Evolutionary conservation across 2,329 filamentous ascomycete species (phyloP).

Genomic region (Onygenales sp.): DNA sequence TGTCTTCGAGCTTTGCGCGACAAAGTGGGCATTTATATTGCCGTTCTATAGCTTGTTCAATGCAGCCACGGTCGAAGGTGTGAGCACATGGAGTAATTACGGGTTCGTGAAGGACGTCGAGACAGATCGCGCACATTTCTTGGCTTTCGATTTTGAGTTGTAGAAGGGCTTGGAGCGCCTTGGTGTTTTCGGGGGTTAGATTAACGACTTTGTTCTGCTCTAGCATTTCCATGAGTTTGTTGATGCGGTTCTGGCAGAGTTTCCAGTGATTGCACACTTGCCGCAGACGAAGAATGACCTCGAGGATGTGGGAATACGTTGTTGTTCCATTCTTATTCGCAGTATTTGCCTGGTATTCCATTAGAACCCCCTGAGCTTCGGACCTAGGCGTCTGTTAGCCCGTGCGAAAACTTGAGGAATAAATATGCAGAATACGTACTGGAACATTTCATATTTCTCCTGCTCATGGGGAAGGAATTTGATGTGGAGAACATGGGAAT

Average conservation of each 20-base stretch:
- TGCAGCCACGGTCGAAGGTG: conserved; percentile 65
- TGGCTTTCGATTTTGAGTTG: conserved; percentile 68
- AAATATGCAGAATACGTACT: conserved; percentile 37
- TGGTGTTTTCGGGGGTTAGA: conserved; percentile 62
- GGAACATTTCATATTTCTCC: conserved; percentile 65
- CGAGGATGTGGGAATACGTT: conserved; percentile 65
- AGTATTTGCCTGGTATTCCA: conserved; percentile 46
- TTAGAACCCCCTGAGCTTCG: conserved; percentile 65
- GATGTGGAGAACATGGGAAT: conserved; percentile 68
- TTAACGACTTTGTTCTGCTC: conserved; percentile 58
- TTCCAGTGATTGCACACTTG: conserved; percentile 88
- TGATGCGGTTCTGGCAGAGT: conserved; percentile 65
- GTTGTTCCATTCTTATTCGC: conserved; percentile 34
- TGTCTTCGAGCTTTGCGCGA: conserved; percentile 55
- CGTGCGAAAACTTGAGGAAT: conserved; percentile 2
- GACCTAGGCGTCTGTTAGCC: conserved; percentile 33
- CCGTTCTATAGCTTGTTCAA: conserved; percentile 61
- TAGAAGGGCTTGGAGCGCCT: conserved; percentile 64
- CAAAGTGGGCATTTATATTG: conserved; percentile 83
- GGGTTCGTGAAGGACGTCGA: conserved; percentile 60
- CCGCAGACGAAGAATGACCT: conserved; percentile 70
- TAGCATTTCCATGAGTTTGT: conserved; percentile 59
- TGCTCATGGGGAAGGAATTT: conserved; percentile 64
- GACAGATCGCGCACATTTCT: conserved; percentile 75
- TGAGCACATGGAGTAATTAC: conserved; percentile 83